Base-by-base conservation (phyloP, 176 grass and related monocot species). In the Aegilops longissima region DNA sequence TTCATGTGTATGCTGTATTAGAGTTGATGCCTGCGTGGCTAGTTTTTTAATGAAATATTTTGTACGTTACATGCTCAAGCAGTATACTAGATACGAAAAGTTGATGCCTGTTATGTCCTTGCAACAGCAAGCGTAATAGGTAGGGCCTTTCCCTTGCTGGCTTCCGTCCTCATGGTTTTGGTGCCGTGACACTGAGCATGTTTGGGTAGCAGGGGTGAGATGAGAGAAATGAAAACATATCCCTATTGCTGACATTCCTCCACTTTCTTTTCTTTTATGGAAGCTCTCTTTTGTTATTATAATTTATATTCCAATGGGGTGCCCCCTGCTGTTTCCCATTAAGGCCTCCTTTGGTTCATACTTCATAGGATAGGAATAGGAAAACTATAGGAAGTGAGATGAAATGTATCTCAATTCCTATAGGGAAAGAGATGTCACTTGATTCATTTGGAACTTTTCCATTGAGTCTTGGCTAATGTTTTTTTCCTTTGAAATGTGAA, bases 11-110 rank as follows among this genome's bases (percentile, higher is more conserved):
- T 69, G 54, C 6, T 66, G 47, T 61, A 78, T 54, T 40, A 56
- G 79, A 56, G 72, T 42, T 54, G 23, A 23, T 72, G 35, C 54
- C 7, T 79, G 7, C 44, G 20, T 58, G 24, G 27, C 51, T 67
- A 59, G 12, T 65, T 87, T 76, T 84, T 56, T 73, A 63, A 84
- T 84, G 33, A 11, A 83, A 73, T 2, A 73, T 40, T 20, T 62
- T 73, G 69, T 61, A 65, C 13, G 82, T 62, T 74, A 59, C 49
- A 72, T 58, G 38, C 66, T 67, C 18, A 63, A 17, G 78, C 21
- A 64, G 35, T 65, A 25, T 14, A 44, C 8, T 23, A 80, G 13
- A 64, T 80, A 38, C 44, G 12, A 38, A 74, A 3, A 49, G 25
- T 74, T 74, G 72, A 74, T 74, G 72, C 72, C 6, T 49, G 72